Conservation (phyloP, 2,329 filamentous ascomycete species). For the Aspergillus sp. region DNA sequence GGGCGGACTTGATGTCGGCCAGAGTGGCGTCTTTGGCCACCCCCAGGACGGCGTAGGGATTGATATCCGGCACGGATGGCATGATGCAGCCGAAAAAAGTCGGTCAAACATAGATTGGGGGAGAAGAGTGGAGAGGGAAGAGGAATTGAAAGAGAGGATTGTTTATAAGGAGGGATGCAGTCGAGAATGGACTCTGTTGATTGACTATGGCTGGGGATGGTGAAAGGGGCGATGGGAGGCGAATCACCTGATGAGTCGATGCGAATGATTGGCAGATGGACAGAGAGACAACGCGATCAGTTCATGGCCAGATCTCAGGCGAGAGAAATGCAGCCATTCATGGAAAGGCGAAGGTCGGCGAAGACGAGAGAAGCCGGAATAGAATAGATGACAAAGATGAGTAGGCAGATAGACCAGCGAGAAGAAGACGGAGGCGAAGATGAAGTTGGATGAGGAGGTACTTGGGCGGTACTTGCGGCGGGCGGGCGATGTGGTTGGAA, state of each 20-base stretch:
- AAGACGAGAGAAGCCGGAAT: conserved; percentile 13
- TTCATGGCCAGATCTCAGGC: conserved; percentile 13
- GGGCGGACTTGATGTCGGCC: conserved; percentile 71
- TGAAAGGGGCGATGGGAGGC: not conserved
- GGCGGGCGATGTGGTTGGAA: no score
- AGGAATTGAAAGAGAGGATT: conserved; percentile 2
- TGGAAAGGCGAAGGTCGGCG: conserved; percentile 14
- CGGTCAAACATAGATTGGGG: not conserved
- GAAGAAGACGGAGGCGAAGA: not conserved
- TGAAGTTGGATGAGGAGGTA: not conserved
- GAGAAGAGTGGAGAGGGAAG: not conserved
- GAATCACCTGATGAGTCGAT: no score
- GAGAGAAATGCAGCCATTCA: conserved; percentile 11
- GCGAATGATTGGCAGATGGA: no score
- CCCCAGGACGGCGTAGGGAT: conserved; percentile 78
- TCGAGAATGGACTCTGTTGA: not conserved
- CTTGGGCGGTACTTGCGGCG: not conserved
- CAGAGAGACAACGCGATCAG: conserved; percentile 12
- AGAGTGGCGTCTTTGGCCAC: conserved; percentile 70
- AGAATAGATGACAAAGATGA: not conserved
- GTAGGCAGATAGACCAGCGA: no score
- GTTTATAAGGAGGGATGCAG: not conserved
- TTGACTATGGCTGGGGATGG: not conserved
- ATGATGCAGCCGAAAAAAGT: conserved; percentile 16
- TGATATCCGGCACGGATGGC: conserved; percentile 44